phyloP scores from a whole-genome alignment of 2,329 filamentous ascomycete genomes.

The Orbilia brochopaga region DNA sequence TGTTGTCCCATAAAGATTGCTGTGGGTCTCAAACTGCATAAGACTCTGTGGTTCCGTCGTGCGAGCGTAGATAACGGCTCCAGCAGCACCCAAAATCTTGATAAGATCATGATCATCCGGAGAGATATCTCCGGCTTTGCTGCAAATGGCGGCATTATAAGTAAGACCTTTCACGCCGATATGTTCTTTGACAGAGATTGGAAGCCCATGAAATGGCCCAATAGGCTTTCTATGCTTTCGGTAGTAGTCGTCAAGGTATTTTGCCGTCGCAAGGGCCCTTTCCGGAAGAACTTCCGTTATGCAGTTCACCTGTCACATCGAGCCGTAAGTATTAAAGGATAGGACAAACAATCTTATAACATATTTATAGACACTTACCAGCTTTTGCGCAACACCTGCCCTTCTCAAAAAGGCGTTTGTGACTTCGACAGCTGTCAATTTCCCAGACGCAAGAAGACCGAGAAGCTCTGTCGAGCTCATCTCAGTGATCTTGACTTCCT shows the following conservation, averaged over 20 bases:
- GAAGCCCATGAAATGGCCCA: slow-evolving; percentile 60
- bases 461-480: slow-evolving; percentile 60
- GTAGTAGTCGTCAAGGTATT: slow-evolving; percentile 56
- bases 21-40: slow-evolving; percentile 62
- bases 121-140: slow-evolving; percentile 61
- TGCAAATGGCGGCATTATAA: slow-evolving; percentile 62
- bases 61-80: slow-evolving; percentile 63
- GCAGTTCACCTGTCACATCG: slow-evolving; percentile 58
- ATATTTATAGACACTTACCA: slow-evolving; percentile 56
- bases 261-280: slow-evolving; percentile 56
- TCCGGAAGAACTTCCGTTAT: slow-evolving; percentile 60
- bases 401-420: slow-evolving; percentile 65
- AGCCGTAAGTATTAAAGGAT: background rate
- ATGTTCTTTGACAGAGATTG: slow-evolving; percentile 64
- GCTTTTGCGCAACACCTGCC: slow-evolving; percentile 63
- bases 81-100: slow-evolving; percentile 60
- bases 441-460: slow-evolving; percentile 59
- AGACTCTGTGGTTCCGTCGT: slow-evolving; percentile 64
- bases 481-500: slow-evolving; percentile 64
- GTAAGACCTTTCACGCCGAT: slow-evolving; percentile 62
- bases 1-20: slow-evolving; percentile 62
- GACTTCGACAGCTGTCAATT: slow-evolving; percentile 60
- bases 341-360: slow-evolving; percentile 1
- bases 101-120: slow-evolving; percentile 62
- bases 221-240: slow-evolving; percentile 54